phyloP scores from a whole-genome alignment of 352 stramenopile species.

The Phytophthora podocarpi region DNA sequence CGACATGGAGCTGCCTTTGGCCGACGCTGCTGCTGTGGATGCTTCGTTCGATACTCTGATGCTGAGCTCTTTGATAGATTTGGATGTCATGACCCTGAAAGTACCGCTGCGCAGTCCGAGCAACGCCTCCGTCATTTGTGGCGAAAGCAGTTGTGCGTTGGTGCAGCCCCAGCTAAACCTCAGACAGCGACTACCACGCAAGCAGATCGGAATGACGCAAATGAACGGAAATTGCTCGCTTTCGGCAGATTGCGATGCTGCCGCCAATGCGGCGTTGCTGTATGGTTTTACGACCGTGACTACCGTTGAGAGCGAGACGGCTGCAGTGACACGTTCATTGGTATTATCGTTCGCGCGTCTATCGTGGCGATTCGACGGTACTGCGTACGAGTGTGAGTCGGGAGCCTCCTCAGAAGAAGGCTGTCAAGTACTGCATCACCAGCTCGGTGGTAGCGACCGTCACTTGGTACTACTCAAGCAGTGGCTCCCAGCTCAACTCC shows the following conservation, averaged over 20 bases:
- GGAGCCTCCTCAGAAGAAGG: slow-evolving; percentile 2
- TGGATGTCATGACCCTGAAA: slow-evolving; percentile 35
- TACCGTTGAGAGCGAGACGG: slow-evolving; percentile 1
- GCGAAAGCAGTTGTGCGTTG: slow-evolving; percentile 25
- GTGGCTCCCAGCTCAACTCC: slow-evolving; percentile 28
- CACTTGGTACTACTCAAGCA: slow-evolving; percentile 38
- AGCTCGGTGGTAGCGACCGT: slow-evolving; percentile 29
- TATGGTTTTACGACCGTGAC: slow-evolving; percentile 40
- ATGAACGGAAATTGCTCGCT: slow-evolving; percentile 22
- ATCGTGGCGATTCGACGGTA: slow-evolving; percentile 41
- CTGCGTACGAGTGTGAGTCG: slow-evolving; percentile 27
- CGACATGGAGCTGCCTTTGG: slow-evolving; percentile 17
- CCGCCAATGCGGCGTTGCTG: slow-evolving; percentile 34
- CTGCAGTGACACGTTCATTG: slow-evolving; percentile 15
- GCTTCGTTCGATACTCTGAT: slow-evolving; percentile 30
- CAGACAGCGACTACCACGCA: slow-evolving; percentile 20
- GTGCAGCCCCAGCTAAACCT: slow-evolving; percentile 17
- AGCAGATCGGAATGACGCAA: slow-evolving; percentile 37
- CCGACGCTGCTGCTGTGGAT: slow-evolving; percentile 10
- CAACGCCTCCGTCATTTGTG: slow-evolving; percentile 32
- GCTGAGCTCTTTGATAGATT: slow-evolving; percentile 34
- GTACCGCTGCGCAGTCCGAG: slow-evolving; percentile 20
- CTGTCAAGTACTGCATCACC: slow-evolving; percentile 41
- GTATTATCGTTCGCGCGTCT: slow-evolving; percentile 45
- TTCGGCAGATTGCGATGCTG: slow-evolving; percentile 7